These are phyloP conservation scores for Colletotrichum sp. DNA, from an alignment of 2,329 filamentous ascomycete genomes.

Conservation along the genomic window DNA sequence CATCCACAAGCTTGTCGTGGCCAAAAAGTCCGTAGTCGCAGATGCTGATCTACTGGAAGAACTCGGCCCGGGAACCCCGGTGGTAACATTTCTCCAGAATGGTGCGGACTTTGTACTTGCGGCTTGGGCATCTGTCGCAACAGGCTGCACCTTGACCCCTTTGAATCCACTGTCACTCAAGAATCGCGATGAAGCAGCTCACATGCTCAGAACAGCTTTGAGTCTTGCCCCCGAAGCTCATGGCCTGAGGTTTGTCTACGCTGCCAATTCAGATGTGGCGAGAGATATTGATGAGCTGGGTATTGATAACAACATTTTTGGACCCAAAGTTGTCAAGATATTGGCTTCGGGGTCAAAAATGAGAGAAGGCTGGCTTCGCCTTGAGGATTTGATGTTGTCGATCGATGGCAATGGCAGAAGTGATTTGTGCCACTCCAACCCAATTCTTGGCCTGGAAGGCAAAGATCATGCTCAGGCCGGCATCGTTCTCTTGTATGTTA, in stretches of 20 bases:
- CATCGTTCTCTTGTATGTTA: neutral
- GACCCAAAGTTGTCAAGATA: neutral
- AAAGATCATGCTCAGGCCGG: neutral
- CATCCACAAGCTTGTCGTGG: neutral
- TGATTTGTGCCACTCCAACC: neutral
- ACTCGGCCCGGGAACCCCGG: neutral
- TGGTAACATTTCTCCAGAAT: neutral
- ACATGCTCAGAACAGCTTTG: neutral
- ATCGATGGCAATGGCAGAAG: neutral
- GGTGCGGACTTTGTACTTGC: neutral
- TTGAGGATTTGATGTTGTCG: neutral
- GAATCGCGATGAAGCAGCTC: neutral
- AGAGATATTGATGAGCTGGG: neutral
- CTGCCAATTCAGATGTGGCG: neutral
- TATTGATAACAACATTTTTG: rapidly evolving
- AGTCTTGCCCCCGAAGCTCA: rapidly evolving
- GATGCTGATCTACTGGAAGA: neutral
- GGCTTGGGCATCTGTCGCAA: neutral
- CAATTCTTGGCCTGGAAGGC: neutral
- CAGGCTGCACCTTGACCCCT: neutral
- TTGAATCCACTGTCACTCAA: neutral
- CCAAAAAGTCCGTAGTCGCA: neutral
- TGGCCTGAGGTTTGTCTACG: neutral
- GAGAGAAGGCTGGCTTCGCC: neutral
- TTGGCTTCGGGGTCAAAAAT: neutral